These are phyloP conservation scores for Clohesyomyces aquaticus DNA, from an alignment of 495 filamentous ascomycete species.

Conservation along the genomic window DNA sequence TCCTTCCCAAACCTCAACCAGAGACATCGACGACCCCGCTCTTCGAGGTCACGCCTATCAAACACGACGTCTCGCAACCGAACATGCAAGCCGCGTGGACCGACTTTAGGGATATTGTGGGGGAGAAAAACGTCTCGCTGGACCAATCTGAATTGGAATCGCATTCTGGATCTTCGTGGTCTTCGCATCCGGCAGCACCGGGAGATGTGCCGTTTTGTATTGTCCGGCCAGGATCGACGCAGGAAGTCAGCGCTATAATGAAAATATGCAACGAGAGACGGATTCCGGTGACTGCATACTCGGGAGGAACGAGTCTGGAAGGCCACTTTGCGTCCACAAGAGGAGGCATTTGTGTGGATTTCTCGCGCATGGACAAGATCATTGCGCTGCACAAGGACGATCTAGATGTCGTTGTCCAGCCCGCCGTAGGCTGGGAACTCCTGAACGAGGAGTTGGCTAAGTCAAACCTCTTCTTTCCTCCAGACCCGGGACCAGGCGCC, in stretches of 20 bases:
- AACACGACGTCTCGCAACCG: slow-evolving; percentile 69
- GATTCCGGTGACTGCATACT: slow-evolving; percentile 77
- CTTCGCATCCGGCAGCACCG: slow-evolving; percentile 63
- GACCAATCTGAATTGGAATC: slow-evolving; percentile 63
- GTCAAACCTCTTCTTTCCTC: slow-evolving; percentile 77
- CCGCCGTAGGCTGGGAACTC: slow-evolving; percentile 76
- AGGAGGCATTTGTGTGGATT: slow-evolving; percentile 79
- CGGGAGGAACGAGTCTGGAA: slow-evolving; percentile 78
- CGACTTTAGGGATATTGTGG: slow-evolving; percentile 84
- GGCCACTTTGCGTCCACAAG: slow-evolving; percentile 76
- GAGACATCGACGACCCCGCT: slow-evolving; percentile 70
- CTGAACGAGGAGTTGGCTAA: slow-evolving; percentile 73
- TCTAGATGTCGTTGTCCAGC: slow-evolving; percentile 80
- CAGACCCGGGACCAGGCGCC: slow-evolving; percentile 78
- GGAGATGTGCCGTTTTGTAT: slow-evolving; percentile 46
- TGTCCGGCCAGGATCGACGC: slow-evolving; percentile 45
- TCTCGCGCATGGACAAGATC: slow-evolving; percentile 74
- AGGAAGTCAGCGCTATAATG: slow-evolving; percentile 67
- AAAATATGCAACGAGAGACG: slow-evolving; percentile 70
- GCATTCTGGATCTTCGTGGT: slow-evolving; percentile 89
- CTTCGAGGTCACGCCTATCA: slow-evolving; percentile 58
- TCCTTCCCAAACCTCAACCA: slow-evolving; percentile 52
- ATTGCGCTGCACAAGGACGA: slow-evolving; percentile 71
- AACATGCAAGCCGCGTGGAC: slow-evolving; percentile 93
- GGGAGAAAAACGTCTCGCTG: slow-evolving; percentile 83